Conservation (phyloP, 2,329 filamentous ascomycete species). For the Xylaria polymorpha region DNA sequence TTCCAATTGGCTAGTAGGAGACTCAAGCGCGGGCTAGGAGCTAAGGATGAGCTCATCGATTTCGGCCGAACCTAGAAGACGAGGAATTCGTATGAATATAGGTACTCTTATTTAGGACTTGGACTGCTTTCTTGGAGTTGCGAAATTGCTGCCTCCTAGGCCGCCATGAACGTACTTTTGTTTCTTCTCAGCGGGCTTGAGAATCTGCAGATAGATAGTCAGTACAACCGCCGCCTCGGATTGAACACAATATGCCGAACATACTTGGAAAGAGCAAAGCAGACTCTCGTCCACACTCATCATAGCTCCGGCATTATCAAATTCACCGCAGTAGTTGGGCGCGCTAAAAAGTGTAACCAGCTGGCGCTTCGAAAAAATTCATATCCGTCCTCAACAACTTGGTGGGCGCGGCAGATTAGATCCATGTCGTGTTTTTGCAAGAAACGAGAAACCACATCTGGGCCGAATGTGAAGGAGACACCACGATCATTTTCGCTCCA, state of each 20-base stretch:
- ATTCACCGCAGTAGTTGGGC: constrained; percentile 99
- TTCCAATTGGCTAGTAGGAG: constrained; percentile 42
- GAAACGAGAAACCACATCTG: constrained; percentile 96
- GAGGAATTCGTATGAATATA: constrained; percentile 79
- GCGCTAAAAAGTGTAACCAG: constrained; percentile 97
- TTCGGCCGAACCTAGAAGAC: constrained; percentile 90
- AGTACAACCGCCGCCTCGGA: constrained; percentile 29
- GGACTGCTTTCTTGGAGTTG: constrained; percentile 75
- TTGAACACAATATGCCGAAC: constrained; percentile 3
- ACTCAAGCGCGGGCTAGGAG: constrained; percentile 43
- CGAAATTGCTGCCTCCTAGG: constrained; percentile 76
- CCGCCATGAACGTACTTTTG: constrained; percentile 96
- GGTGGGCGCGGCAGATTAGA: constrained; percentile 97
- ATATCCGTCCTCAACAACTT: constrained; percentile 98
- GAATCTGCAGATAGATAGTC: constrained; percentile 70
- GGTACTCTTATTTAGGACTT: constrained; percentile 74
- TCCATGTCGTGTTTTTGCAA: constrained; percentile 99
- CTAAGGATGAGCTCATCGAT: constrained; percentile 71
- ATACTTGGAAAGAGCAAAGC: constrained; percentile 97
- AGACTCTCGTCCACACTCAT: constrained; percentile 99
- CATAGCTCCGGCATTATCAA: constrained; percentile 99
- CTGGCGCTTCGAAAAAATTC: constrained; percentile 99
- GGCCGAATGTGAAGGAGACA: constrained; percentile 98
- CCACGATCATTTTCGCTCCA: constrained; percentile 99
- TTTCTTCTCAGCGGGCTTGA: constrained; percentile 99